A percentile compares a stretch with the other conserved stretches of the same genome.
Conservation (phyloP, 2,329 filamentous ascomycete genomes). For the Colletotrichum spinosum region DNA sequence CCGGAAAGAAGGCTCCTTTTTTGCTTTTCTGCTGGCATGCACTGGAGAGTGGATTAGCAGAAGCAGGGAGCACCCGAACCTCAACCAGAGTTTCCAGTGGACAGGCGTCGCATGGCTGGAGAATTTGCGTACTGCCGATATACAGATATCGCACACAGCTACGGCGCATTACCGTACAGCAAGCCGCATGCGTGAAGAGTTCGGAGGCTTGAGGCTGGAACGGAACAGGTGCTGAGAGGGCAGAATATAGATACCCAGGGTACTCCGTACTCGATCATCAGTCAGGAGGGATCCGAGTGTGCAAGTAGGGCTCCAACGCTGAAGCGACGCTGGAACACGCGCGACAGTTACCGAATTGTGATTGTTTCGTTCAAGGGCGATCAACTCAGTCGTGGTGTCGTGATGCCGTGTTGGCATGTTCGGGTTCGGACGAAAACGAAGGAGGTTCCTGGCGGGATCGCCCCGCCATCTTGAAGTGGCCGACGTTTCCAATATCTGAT, state of each 20-base stretch:
- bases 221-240: too few species aligned
- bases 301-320: not conserved
- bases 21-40: too few species aligned
- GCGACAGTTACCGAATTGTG: conserved; percentile 6
- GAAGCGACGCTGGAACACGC: conserved; percentile 12
- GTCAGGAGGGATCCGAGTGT: conserved; percentile 22
- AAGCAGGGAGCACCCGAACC: too few species aligned
- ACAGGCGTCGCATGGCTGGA: not conserved
- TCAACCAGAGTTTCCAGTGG: too few species aligned
- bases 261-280: conserved; percentile 11
- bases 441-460: not conserved
- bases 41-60: too few species aligned
- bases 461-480: not conserved
- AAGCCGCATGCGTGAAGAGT: too few species aligned
- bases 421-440: not conserved
- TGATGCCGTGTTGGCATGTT: not conserved
- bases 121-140: conserved; percentile 6
- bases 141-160: too few species aligned
- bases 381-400: conserved; percentile 14
- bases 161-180: too few species aligned
- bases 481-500: too few species aligned
- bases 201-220: too few species aligned
- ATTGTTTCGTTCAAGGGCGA: conserved; percentile 13
- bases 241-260: not conserved
- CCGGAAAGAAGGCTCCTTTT: too few species aligned